Evolutionary conservation across 2,329 filamentous ascomycete species (phyloP).

Genomic region (Penicillium sp.): DNA sequence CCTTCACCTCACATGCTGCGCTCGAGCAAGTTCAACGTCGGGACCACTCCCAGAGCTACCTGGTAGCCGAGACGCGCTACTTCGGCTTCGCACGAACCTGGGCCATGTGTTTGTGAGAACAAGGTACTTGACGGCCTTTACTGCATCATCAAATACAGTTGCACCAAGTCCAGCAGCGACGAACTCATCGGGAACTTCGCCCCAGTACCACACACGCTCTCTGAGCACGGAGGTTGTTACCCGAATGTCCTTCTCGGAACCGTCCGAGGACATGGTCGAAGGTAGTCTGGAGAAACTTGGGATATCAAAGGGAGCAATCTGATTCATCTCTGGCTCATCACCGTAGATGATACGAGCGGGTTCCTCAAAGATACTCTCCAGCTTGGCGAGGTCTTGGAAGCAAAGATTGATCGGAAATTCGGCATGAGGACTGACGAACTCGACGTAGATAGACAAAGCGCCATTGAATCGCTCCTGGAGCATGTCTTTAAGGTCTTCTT

Average conservation of each 20-base stretch:
- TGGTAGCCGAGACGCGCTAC: not conserved
- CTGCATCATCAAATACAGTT: not conserved
- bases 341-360: not conserved
- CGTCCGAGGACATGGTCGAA: not conserved
- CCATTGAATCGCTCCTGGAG: not conserved
- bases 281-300: not conserved
- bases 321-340: not conserved
- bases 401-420: not conserved
- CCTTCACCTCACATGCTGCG: not conserved
- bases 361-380: not conserved
- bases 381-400: not conserved
- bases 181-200: not conserved
- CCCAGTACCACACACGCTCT: not conserved
- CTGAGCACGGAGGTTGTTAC: not conserved
- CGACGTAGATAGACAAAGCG: not conserved
- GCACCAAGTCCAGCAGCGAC: not conserved
- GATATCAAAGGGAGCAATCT: not conserved
- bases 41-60: not conserved
- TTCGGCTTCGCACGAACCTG: not conserved
- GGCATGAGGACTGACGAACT: not conserved
- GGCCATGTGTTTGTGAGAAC: constrained; percentile 1
- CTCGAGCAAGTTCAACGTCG: not conserved
- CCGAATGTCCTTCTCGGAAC: not conserved
- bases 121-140: not conserved
- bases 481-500: not conserved